These are phyloP conservation scores for Aspergillus affinis DNA, from an alignment of 495 filamentous ascomycete species.

Conservation along the genomic window DNA sequence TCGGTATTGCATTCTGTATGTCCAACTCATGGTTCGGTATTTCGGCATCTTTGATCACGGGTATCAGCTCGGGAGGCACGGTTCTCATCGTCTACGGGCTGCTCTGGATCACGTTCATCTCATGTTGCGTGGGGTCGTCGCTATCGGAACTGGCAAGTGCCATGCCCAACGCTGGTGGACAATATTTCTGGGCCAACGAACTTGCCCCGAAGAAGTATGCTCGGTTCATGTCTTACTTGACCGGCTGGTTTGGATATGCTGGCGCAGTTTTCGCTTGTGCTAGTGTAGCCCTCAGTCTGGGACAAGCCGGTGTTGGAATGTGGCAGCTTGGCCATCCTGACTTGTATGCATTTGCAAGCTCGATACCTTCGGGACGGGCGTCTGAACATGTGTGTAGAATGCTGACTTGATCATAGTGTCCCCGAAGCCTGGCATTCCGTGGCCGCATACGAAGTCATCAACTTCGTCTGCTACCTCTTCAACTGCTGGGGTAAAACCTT, in stretches of 20 bases:
- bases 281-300: slow-evolving; percentile 55
- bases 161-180: slow-evolving; percentile 61
- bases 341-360: slow-evolving; percentile 39
- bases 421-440: slow-evolving; percentile 57
- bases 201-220: slow-evolving; percentile 54
- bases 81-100: slow-evolving; percentile 61
- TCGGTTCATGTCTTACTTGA: slow-evolving; percentile 54
- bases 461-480: slow-evolving; percentile 58
- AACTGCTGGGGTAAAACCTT: slow-evolving; percentile 57
- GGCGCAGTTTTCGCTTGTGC: slow-evolving; percentile 59
- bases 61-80: slow-evolving; percentile 61
- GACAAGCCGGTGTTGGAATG: slow-evolving; percentile 53
- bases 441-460: slow-evolving; percentile 52
- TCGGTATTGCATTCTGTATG: slow-evolving; percentile 61
- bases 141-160: slow-evolving; percentile 58
- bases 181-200: slow-evolving; percentile 63
- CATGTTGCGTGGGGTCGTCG: slow-evolving; percentile 53
- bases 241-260: slow-evolving; percentile 59
- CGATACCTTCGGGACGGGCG: neutral
- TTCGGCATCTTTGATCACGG: slow-evolving; percentile 55
- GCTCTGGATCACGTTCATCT: slow-evolving; percentile 54
- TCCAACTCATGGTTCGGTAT: slow-evolving; percentile 68
- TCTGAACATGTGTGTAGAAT: neutral
- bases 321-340: slow-evolving; percentile 58
- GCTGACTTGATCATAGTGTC: slow-evolving; percentile 30